These are phyloP conservation scores for Lumnitzera racemosa DNA, from an alignment of 345 rosid species.

Conservation along the genomic window DNA sequence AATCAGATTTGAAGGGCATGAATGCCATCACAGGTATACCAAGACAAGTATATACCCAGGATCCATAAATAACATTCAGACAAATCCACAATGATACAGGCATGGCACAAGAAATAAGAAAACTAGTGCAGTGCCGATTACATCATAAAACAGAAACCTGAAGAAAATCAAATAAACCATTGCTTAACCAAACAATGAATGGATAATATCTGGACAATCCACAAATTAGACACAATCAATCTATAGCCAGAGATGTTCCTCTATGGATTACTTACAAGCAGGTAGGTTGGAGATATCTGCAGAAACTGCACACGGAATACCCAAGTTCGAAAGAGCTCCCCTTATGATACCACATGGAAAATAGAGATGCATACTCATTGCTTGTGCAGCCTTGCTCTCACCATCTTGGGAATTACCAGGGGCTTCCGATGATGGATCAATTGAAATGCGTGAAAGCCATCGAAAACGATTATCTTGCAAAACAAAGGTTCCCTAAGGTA, in stretches of 20 bases:
- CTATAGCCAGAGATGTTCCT: not conserved
- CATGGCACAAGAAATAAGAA: too few relatives aligned
- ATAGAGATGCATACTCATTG: constrained; percentile 80
- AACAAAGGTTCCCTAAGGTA: constrained; percentile 90
- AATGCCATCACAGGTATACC: too few relatives aligned
- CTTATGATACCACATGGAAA: constrained; percentile 95
- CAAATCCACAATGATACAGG: too few relatives aligned
- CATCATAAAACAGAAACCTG: too few relatives aligned
- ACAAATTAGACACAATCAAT: not conserved
- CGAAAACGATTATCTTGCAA: constrained; percentile 91
- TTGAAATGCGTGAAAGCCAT: constrained; percentile 74
- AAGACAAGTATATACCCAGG: too few relatives aligned
- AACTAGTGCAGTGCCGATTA: too few relatives aligned
- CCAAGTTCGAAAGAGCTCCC: constrained; percentile 95
- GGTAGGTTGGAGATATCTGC: constrained; percentile 95
- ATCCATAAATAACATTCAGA: too few relatives aligned
- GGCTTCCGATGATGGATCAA: constrained; percentile 48
- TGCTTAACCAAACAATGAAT: too few relatives aligned
- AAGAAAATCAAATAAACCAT: too few relatives aligned
- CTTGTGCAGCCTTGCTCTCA: constrained; percentile 64
- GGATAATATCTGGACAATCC: too few relatives aligned
- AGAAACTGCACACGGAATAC: constrained; percentile 93
- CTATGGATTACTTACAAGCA: constrained; percentile 52
- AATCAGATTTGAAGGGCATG: too few relatives aligned
- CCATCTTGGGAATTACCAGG: constrained; percentile 38